Base-by-base conservation (phyloP, 2,329 filamentous ascomycete genomes). In the Cercospora citrullina region DNA sequence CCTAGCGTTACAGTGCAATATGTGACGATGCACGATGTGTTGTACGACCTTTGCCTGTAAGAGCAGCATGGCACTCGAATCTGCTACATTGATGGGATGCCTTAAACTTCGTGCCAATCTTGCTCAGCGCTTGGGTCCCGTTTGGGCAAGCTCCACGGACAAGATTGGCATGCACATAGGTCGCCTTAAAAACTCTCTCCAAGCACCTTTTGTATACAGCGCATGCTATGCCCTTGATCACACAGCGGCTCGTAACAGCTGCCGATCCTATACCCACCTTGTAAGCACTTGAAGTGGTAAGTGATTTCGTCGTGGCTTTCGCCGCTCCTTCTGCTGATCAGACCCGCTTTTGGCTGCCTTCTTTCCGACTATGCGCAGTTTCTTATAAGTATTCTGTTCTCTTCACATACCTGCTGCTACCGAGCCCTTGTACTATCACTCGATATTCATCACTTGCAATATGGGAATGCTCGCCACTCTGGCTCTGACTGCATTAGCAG, bases 401-500 rank as follows among this genome's bases (percentile, higher is more conserved):
- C 48, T 55, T 28, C 48, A 14, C 48, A 28, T 5, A 28, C 23
- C 23, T 55, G 23, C 48, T 55, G 48, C 3, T n/a, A 23, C 48
- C 4, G 10, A 12, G 3, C 16, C 7, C 45, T 48, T 26, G 21
- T 53, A 14, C 10, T 28, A 23, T 23, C 12, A 23, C 21, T 48
- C 21, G 10, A 12, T 4, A 7, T 28, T 12, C 28, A 9, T 16
- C 31, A 33, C 9, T 12, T 8, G 21, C 55, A 59, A 0, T 5
- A 61, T 18, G 28, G 55, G 31, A 30, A 58, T 64, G 9, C 18
- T 64, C 53, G 31, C 36, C 6, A 30, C 51, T 39, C 14, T 31
- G 10, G 30, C n/a, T 16, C 26, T 64, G 60, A n/a, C 39, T 42
- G 53, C 61, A 55, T 23, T 42, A 3, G 55, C 61, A 60, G 62